Base-by-base conservation (phyloP, 2,329 filamentous ascomycete species). In the Cercospora sojina region DNA sequence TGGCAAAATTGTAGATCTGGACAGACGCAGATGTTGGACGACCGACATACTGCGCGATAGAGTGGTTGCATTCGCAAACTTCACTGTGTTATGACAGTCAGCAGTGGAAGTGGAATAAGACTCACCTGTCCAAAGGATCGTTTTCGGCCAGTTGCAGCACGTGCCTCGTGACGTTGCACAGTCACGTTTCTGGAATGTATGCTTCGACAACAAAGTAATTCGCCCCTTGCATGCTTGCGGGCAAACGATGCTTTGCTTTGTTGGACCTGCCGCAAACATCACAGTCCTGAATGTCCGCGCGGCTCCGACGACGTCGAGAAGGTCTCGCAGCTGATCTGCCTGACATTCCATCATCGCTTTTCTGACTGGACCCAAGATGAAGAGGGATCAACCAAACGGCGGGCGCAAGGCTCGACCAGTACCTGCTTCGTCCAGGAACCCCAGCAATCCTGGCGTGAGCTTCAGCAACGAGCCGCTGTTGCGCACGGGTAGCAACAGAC, bases 201-300 rank as follows among this genome's bases (percentile, higher is more conserved):
- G 38, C 23, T 41, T 29, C 20, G 31, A 16, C 5, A 60, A 43
- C 35, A 43, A 43, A 47, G 59, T 43, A 51, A 16, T 18, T 29
- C 29, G 18, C 41, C 35, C 23, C 58, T 61, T 61, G 58, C 58
- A 49, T 61, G 58, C 41, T 35, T 60, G 13, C 35, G 41, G 35
- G 20, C 59, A 61, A 61, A 51, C 59, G 18, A 61, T 51, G 59
- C 27, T n/a, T 47, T 43, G 57, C 57, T 43, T 41, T 38, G 57
- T 43, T 35, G 16, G 13, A 18, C 27, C 29, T 32, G 25, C 32
- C 43, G 41, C 59, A 61, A 61, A 61, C 59, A 51, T 49, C 41
- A 51, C 43, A 16, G 13, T 20, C 38, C n/a, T 38, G 12, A 20
- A 9, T 31, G 8, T 31, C 23, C 27, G 41, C 35, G 35, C 20